Conservation (phyloP, 2,329 filamentous ascomycete species). For the Madurella mycetomatis region DNA sequence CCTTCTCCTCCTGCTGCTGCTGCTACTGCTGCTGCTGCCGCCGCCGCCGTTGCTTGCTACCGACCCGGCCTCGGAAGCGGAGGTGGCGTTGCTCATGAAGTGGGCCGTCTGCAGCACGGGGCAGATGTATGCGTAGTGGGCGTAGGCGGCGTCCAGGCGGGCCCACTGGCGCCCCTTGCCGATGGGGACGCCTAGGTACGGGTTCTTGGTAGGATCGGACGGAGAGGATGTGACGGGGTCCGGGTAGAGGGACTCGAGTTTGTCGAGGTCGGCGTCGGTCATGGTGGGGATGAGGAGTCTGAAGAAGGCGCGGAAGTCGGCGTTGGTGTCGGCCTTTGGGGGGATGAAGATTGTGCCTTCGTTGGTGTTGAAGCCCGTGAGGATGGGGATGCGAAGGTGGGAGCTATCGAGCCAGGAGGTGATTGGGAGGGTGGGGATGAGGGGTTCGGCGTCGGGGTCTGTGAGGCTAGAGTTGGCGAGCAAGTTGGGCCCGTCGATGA, state of each 20-base stretch:
- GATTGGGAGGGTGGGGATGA: conserved; percentile 56
- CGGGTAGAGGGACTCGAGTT: conserved; percentile 58
- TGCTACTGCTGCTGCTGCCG: no score
- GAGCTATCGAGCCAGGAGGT: conserved; percentile 51
- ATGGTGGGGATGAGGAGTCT: conserved; percentile 55
- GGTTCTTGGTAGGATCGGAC: conserved; percentile 16
- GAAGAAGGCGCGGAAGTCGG: conserved; percentile 59
- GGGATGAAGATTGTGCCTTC: conserved; percentile 65
- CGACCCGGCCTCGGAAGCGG: no score
- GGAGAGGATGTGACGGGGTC: conserved; percentile 41
- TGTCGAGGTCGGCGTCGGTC: conserved; percentile 45
- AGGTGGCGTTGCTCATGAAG: conserved; percentile 32
- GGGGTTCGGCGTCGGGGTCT: conserved; percentile 28
- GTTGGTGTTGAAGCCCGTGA: conserved; percentile 68
- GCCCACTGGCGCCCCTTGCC: conserved; percentile 52
- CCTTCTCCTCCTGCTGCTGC: no score
- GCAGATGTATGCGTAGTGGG: conserved; percentile 60
- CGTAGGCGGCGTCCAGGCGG: conserved; percentile 57
- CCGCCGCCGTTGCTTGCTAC: conserved; percentile 6
- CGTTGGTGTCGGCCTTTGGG: conserved; percentile 39
- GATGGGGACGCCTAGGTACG: conserved; percentile 30
- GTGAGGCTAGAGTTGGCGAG: conserved; percentile 20
- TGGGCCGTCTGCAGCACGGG: conserved; percentile 59
- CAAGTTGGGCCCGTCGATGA: conserved; percentile 50
- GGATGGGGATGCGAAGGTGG: conserved; percentile 55